These are phyloP conservation scores for Tillandsia leiboldiana DNA, from an alignment of 176 grass and related monocot genomes.

Conservation along the genomic window DNA sequence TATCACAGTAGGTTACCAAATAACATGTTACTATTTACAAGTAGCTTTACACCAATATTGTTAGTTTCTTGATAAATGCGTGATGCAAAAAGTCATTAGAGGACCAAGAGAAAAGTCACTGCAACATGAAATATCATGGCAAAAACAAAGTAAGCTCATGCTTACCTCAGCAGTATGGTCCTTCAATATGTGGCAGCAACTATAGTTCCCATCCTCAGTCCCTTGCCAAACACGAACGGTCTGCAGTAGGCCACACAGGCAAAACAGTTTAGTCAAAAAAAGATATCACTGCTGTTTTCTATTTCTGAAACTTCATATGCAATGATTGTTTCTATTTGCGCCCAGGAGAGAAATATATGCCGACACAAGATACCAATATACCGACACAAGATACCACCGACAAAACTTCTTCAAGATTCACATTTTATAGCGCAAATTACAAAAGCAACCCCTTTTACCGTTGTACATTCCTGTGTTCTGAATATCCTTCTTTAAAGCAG, in stretches of 20 bases:
- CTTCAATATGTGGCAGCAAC: conserved; percentile 57
- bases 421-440: too few species aligned
- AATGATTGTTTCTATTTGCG: not conserved
- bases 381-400: too few species aligned
- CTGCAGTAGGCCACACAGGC: conserved; percentile 25
- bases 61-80: too few species aligned
- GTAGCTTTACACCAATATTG: too few species aligned
- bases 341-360: too few species aligned
- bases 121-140: not conserved
- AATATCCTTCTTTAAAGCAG: too few species aligned
- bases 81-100: not conserved
- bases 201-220: conserved; percentile 69
- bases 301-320: not conserved
- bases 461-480: too few species aligned
- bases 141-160: conserved; percentile 7
- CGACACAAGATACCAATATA: too few species aligned
- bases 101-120: not conserved
- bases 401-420: too few species aligned
- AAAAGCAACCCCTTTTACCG: too few species aligned
- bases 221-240: conserved; percentile 97
- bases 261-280: conserved; percentile 29
- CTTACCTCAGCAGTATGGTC: conserved; percentile 85
- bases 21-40: too few species aligned
- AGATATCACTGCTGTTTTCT: conserved; percentile 3
- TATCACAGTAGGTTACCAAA: too few species aligned